phyloP scores from a whole-genome alignment of 768 basidiomycete species.

The Scleroderma bovista region DNA sequence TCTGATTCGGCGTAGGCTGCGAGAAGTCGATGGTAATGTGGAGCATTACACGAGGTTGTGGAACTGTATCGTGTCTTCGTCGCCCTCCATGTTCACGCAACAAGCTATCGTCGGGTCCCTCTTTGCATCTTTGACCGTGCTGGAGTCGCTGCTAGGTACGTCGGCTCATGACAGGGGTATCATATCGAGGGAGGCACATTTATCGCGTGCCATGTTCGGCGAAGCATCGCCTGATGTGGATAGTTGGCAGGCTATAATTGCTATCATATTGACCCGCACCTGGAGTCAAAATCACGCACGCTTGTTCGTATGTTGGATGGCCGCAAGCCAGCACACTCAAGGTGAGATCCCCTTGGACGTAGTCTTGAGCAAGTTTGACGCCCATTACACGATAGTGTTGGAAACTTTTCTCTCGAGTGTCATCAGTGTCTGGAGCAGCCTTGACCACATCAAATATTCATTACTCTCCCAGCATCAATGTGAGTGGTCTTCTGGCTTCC shows the following conservation, averaged over 20 bases:
- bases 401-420: constrained; percentile 42
- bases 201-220: constrained; percentile 56
- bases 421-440: constrained; percentile 65
- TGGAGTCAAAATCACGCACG: constrained; percentile 59
- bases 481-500: constrained; percentile 33
- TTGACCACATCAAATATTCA: constrained; percentile 78
- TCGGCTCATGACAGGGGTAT: constrained; percentile 33
- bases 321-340: constrained; percentile 35
- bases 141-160: constrained; percentile 27
- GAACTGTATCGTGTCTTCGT: constrained; percentile 38
- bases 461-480: constrained; percentile 70
- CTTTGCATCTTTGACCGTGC: constrained; percentile 40
- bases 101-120: constrained; percentile 58
- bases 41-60: constrained; percentile 45
- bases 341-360: constrained; percentile 16
- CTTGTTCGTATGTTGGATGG: constrained; percentile 68
- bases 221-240: constrained; percentile 37
- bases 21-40: constrained; percentile 12
- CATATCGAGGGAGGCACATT: constrained; percentile 47
- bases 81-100: constrained; percentile 48
- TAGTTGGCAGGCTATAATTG: constrained; percentile 43
- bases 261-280: constrained; percentile 47
- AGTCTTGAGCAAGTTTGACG: constrained; percentile 2
- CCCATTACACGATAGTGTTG: constrained; percentile 30
- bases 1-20: constrained; percentile 40